Evolutionary conservation across 768 basidiomycete genomes (phyloP).

Genomic region (Suillus subluteus): DNA sequence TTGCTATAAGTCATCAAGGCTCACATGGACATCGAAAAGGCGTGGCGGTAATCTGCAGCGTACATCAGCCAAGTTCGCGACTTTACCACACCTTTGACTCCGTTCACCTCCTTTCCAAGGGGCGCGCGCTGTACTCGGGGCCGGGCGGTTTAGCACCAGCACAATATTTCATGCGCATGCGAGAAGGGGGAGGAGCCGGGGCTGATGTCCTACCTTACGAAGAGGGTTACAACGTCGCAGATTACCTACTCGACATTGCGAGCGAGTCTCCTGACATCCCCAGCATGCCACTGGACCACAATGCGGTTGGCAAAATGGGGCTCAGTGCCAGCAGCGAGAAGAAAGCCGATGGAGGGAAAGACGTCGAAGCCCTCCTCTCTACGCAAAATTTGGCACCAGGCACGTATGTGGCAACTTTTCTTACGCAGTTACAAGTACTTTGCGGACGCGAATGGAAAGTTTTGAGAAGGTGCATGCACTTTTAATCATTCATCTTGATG

Average conservation of each 20-base stretch:
- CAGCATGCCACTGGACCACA: conserved; percentile 12
- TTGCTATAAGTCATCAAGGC: conserved; percentile 24
- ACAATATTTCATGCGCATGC: conserved; percentile 57
- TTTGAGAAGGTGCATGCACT: conserved; percentile 58
- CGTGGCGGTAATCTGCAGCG: conserved; percentile 83
- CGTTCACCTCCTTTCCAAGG: conserved; percentile 77
- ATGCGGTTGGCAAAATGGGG: conserved; percentile 10
- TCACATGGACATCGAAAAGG: conserved; percentile 55
- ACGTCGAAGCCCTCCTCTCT: conserved; percentile 26
- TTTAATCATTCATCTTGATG: neutral
- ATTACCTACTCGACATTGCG: conserved; percentile 89
- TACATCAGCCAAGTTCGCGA: conserved; percentile 88
- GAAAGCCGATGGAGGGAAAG: conserved; percentile 16
- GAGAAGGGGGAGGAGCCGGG: conserved; percentile 28
- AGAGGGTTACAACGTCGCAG: conserved; percentile 89
- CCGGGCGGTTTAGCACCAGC: conserved; percentile 72
- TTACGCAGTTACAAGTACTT: conserved; percentile 87
- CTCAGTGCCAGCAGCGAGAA: conserved; percentile 19
- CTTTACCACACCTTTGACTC: conserved; percentile 86
- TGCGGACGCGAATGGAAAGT: conserved; percentile 87
- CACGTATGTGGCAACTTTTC: conserved; percentile 72
- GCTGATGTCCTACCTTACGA: conserved; percentile 55
- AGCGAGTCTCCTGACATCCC: conserved; percentile 60
- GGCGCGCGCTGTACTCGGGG: conserved; percentile 79
- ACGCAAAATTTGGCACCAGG: conserved; percentile 24